phyloP scores from a whole-genome alignment of 2,329 filamentous ascomycete species.

The Sarocladium kiliense region DNA sequence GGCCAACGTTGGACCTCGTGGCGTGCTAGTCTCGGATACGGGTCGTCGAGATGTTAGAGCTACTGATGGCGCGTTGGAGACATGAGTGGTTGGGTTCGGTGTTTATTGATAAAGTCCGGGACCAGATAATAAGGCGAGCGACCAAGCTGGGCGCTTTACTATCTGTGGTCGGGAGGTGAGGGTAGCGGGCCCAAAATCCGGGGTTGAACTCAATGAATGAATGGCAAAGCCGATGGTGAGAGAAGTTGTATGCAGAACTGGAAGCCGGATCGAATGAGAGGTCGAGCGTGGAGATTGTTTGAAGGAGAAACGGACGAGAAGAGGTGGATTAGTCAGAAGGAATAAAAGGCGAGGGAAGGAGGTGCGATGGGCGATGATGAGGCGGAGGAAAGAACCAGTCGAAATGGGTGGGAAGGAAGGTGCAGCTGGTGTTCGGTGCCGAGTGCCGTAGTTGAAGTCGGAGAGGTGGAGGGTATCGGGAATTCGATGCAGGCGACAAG shows the following conservation, averaged over 20 bases:
- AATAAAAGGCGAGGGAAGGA: neutral
- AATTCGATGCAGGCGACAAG: neutral
- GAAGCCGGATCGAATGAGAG: neutral
- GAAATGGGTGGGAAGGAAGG: constrained; percentile 1
- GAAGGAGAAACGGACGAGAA: neutral
- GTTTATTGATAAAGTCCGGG: neutral
- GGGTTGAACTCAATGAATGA: neutral
- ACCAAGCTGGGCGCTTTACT: neutral
- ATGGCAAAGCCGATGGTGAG: neutral
- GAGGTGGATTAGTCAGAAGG: neutral
- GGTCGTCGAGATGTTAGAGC: neutral
- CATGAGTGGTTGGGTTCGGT: neutral
- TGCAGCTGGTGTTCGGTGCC: constrained; percentile 1
- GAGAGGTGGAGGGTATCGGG: neutral
- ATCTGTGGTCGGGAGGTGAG: neutral
- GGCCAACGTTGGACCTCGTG: neutral
- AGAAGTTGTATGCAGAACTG: neutral
- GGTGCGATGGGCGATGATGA: neutral
- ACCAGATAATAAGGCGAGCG: neutral
- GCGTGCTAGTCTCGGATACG: neutral
- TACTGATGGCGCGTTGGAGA: neutral
- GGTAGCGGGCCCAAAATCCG: neutral
- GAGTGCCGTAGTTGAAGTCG: neutral
- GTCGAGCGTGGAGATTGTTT: neutral
- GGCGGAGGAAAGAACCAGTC: neutral